Evolutionary conservation across 2,329 filamentous ascomycete species (phyloP).

Genomic region (Mycogone perniciosa): DNA sequence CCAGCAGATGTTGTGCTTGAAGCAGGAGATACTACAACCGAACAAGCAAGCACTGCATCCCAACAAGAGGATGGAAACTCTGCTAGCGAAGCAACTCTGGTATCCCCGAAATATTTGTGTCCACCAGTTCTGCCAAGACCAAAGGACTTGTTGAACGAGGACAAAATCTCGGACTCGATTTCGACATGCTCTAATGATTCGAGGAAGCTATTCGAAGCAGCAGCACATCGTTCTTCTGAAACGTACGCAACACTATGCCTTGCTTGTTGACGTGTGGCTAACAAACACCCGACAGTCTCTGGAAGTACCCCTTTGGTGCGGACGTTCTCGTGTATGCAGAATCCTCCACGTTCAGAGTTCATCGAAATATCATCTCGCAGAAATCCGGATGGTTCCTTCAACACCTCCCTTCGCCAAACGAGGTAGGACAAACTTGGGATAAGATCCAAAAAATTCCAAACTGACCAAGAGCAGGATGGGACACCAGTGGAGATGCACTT

Average conservation of each 20-base stretch:
- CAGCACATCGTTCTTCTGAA: slow-evolving; percentile 22
- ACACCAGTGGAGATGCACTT: slow-evolving; percentile 21
- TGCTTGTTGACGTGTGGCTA: not conserved
- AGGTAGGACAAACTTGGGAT: slow-evolving; percentile 16
- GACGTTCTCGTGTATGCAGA: slow-evolving; percentile 26
- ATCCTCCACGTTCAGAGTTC: slow-evolving; percentile 22
- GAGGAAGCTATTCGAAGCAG: slow-evolving; percentile 21
- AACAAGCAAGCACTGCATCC: not conserved
- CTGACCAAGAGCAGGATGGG: slow-evolving; percentile 21
- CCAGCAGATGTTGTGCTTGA: not conserved
- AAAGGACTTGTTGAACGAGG: not conserved
- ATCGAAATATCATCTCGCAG: slow-evolving; percentile 28
- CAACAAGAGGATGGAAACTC: not conserved
- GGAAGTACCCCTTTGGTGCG: slow-evolving; percentile 26
- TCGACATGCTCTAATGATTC: slow-evolving; percentile 10
- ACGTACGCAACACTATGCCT: slow-evolving; percentile 13
- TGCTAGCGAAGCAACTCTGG: slow-evolving; percentile 12
- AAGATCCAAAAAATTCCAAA: not conserved
- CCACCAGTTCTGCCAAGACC: not conserved
- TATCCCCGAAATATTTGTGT: slow-evolving; percentile 13
- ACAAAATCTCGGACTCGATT: not conserved
- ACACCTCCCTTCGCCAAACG: slow-evolving; percentile 24
- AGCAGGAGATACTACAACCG: too few relatives aligned
- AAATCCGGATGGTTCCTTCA: slow-evolving; percentile 30
- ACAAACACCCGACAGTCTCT: slow-evolving; percentile 20